phyloP scores from a whole-genome alignment of 179 eudicot genomes.

The Dionaea muscipula region DNA sequence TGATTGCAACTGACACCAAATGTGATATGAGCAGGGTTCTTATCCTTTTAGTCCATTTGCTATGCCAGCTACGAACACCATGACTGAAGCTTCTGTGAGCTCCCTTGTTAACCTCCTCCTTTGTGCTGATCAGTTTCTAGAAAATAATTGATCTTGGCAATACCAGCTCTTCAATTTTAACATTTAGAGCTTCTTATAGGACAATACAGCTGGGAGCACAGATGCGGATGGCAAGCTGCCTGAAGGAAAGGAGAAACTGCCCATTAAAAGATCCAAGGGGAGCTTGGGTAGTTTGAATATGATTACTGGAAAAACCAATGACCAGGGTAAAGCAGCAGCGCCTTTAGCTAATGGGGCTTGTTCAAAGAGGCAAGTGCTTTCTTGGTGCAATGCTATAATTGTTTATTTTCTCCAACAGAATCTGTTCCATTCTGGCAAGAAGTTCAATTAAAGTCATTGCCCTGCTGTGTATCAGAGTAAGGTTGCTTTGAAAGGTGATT shows the following conservation, averaged over 20 bases:
- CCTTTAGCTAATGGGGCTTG: constrained; percentile 56
- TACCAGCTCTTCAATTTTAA: constrained; percentile 6
- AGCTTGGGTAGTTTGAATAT: constrained; percentile 92
- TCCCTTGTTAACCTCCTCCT: not conserved
- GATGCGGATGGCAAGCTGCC: constrained; percentile 67
- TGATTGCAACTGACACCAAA: constrained; percentile 9
- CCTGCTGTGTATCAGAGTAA: too few species aligned
- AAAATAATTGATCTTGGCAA: not conserved
- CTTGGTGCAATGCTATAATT: not conserved
- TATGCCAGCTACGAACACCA: constrained; percentile 70
- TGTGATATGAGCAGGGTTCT: constrained; percentile 52
- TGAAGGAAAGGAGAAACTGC: constrained; percentile 89
- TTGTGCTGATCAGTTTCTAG: not conserved
- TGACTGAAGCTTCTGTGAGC: constrained; percentile 87
- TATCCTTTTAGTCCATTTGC: constrained; percentile 90
- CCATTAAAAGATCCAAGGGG: constrained; percentile 87
- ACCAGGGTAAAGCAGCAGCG: constrained; percentile 55
- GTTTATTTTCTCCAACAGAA: too few species aligned
- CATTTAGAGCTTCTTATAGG: constrained; percentile 27
- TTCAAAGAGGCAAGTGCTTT: constrained; percentile 65
- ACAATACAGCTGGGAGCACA: constrained; percentile 41
- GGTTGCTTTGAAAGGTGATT: too few species aligned
- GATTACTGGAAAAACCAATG: constrained; percentile 71
- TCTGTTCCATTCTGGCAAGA: too few species aligned
- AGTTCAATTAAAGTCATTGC: too few species aligned